phyloP scores from a whole-genome alignment of 106 monocot species.

The Dendrobium nobile region DNA sequence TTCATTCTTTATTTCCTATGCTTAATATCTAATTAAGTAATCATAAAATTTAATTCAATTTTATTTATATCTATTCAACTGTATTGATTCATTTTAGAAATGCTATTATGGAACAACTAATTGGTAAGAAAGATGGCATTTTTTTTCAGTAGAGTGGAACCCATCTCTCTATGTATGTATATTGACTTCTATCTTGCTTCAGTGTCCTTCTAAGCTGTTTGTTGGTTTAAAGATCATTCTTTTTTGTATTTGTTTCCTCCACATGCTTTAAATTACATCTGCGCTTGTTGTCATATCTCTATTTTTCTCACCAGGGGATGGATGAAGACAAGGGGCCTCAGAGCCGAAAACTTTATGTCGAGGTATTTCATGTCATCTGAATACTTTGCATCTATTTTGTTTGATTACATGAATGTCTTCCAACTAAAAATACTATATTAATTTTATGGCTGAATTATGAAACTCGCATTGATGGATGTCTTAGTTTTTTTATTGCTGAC shows the following conservation, averaged over 20 bases:
- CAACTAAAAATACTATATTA: no score
- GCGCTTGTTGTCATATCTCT: background rate
- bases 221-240: background rate
- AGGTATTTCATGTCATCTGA: constrained; percentile 38
- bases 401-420: no score
- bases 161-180: no score
- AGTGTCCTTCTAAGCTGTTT: background rate
- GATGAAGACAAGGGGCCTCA: constrained; percentile 89
- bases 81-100: no score
- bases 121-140: no score
- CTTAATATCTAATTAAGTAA: no score
- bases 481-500: background rate
- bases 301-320: constrained; percentile 54
- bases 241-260: background rate
- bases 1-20: background rate
- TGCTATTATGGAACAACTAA: no score
- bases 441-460: no score
- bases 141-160: no score
- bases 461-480: background rate
- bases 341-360: constrained; percentile 82
- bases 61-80: no score
- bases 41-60: no score
- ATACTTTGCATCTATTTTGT: background rate
- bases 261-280: background rate
- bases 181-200: background rate